These are phyloP conservation scores for Eragrostis nindensis DNA, from an alignment of 176 grass and related monocot species.

Conservation along the genomic window DNA sequence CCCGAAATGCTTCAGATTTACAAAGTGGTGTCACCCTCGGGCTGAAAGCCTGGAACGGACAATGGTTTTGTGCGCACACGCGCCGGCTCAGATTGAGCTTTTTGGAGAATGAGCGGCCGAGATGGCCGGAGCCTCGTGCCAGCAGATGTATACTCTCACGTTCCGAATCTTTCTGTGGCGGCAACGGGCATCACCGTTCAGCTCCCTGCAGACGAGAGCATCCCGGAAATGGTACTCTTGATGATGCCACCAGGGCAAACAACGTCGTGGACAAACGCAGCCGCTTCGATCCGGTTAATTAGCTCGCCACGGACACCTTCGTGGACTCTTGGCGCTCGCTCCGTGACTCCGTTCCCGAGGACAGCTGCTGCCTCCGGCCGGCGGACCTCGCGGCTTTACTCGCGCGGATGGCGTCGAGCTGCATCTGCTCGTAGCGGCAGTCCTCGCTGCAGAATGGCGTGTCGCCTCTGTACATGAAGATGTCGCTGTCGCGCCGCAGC, in stretches of 20 bases:
- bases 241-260: no score
- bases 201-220: background rate
- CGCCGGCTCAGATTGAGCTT: no score
- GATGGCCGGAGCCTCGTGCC: no score
- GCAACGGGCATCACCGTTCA: background rate
- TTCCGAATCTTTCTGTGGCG: no score
- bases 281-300: background rate
- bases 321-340: background rate
- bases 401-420: slow-evolving; percentile 41
- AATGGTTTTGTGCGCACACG: no score
- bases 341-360: background rate
- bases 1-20: no score
- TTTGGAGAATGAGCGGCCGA: no score
- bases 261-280: no score
- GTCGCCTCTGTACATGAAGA: slow-evolving; percentile 85
- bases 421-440: slow-evolving; percentile 69
- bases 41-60: no score
- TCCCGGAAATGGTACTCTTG: background rate
- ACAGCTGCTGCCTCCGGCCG: background rate
- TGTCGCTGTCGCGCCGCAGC: slow-evolving; percentile 52
- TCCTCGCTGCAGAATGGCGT: slow-evolving; percentile 85
- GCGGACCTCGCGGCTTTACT: background rate
- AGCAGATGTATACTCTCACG: no score
- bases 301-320: slow-evolving; percentile 43
- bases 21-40: no score